Evolutionary conservation across 805 yeast species (phyloP).

Genomic region (Torulaspora microellipsoides): DNA sequence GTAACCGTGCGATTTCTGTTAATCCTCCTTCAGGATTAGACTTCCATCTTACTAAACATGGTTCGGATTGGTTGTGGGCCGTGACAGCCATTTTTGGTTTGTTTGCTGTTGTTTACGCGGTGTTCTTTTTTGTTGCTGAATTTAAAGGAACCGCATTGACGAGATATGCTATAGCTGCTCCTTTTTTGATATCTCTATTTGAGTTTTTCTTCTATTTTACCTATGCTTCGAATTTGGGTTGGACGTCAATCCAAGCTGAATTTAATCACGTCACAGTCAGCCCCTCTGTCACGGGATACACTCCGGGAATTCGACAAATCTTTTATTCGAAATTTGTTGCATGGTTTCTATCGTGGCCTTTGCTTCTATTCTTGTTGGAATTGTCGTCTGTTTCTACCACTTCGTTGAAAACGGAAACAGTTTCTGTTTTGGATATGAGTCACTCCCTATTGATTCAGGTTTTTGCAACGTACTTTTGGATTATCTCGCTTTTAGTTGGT

Average conservation of each 20-base stretch:
- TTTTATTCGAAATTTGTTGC: constrained; percentile 44
- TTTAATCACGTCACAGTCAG: constrained; percentile 38
- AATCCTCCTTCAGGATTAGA: constrained; percentile 46
- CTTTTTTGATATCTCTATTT: constrained; percentile 37
- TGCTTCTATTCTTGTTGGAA: constrained; percentile 32
- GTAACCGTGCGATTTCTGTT: constrained; percentile 39
- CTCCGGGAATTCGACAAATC: constrained; percentile 38
- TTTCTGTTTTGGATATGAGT: constrained; percentile 15
- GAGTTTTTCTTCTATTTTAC: constrained; percentile 41
- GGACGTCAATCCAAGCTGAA: constrained; percentile 38
- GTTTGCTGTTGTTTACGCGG: constrained; percentile 10
- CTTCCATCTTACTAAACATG: constrained; percentile 50
- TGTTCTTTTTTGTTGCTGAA: constrained; percentile 15
- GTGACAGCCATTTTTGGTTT: constrained; percentile 39
- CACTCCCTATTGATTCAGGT: constrained; percentile 39
- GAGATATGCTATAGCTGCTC: constrained; percentile 19
- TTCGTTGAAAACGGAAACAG: constrained; percentile 3
- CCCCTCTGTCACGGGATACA: constrained; percentile 14
- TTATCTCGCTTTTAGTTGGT: constrained; percentile 54
- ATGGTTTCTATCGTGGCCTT: constrained; percentile 46
- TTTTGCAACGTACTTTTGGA: constrained; percentile 44
- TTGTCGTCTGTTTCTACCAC: constrained; percentile 14
- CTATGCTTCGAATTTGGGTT: constrained; percentile 45
- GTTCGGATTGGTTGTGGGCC: constrained; percentile 70
- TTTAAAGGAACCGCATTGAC: constrained; percentile 10